phyloP scores from a whole-genome alignment of 805 yeast genomes.

The Metschnikowia dekortorum region DNA sequence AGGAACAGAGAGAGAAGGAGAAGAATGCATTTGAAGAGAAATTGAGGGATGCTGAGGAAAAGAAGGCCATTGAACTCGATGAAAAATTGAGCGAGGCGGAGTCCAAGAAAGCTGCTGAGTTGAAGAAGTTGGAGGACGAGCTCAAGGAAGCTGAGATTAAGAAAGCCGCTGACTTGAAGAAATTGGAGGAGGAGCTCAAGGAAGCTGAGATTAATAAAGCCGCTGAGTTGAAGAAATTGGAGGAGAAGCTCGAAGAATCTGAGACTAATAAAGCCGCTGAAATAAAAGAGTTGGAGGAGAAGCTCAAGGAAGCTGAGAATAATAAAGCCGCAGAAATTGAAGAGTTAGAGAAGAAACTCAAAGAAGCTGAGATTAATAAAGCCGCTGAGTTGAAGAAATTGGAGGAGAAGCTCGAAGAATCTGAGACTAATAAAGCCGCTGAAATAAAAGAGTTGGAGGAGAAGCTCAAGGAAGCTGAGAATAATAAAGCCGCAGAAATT shows the following conservation, averaged over 20 bases:
- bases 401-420: neutral
- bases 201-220: neutral
- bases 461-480: neutral
- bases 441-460: neutral
- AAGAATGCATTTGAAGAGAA: neutral
- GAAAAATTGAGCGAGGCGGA: constrained; percentile 4
- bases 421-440: neutral
- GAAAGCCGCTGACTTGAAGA: constrained; percentile 1
- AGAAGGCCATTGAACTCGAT: constrained; percentile 3
- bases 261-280: neutral
- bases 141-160: constrained; percentile 1
- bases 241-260: neutral
- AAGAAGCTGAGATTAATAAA: neutral
- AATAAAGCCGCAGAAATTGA: neutral
- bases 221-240: constrained; percentile 3
- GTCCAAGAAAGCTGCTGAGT: too few relatives aligned
- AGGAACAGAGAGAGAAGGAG: neutral
- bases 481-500: neutral
- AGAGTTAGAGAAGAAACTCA: neutral
- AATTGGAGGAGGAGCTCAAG: constrained; percentile 3
- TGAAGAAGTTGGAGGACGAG: neutral
- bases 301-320: neutral
- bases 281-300: neutral
- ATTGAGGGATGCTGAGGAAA: constrained; percentile 1
- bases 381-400: neutral